Conservation (phyloP, 2,329 filamentous ascomycete species). For the Stagonosporopsis rhizophila region DNA sequence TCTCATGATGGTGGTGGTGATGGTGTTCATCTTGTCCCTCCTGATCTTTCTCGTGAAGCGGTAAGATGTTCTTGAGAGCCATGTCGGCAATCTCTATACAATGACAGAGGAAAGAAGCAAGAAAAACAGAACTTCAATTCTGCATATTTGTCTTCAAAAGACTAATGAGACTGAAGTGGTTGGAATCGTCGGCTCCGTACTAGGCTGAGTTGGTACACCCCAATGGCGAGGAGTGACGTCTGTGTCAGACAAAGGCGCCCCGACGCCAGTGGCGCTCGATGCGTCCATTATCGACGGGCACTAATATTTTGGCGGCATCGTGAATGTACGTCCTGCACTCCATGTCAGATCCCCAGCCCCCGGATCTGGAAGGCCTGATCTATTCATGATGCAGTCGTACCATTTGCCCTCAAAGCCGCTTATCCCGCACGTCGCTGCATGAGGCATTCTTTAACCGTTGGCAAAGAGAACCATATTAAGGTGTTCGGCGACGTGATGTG, state of each 20-base stretch:
- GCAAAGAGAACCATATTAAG: background rate
- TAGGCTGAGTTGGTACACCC: slow-evolving; percentile 1
- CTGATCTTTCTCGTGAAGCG: slow-evolving; percentile 16
- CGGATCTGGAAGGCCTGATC: slow-evolving; percentile 1
- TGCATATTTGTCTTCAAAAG: background rate
- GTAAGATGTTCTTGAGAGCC: slow-evolving; percentile 15
- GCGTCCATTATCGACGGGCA: slow-evolving; percentile 5
- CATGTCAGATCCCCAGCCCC: slow-evolving; percentile 2
- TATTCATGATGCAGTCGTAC: background rate
- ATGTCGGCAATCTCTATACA: background rate
- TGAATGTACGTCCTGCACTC: slow-evolving; percentile 5
- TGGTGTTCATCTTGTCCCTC: background rate
- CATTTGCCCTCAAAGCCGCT: background rate
- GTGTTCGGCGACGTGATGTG: background rate
- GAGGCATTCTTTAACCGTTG: background rate
- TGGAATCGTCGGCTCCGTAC: background rate
- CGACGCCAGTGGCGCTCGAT: slow-evolving; percentile 12
- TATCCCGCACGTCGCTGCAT: background rate
- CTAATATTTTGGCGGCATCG: slow-evolving; percentile 11
- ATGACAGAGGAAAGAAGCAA: background rate
- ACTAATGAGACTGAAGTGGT: background rate
- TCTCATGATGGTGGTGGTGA: slow-evolving; percentile 13
- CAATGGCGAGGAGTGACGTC: slow-evolving; percentile 11
- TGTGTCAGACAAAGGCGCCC: slow-evolving; percentile 15
- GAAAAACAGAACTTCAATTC: background rate